phyloP scores from a whole-genome alignment of 345 rosid species.

The Turnera subulata region DNA sequence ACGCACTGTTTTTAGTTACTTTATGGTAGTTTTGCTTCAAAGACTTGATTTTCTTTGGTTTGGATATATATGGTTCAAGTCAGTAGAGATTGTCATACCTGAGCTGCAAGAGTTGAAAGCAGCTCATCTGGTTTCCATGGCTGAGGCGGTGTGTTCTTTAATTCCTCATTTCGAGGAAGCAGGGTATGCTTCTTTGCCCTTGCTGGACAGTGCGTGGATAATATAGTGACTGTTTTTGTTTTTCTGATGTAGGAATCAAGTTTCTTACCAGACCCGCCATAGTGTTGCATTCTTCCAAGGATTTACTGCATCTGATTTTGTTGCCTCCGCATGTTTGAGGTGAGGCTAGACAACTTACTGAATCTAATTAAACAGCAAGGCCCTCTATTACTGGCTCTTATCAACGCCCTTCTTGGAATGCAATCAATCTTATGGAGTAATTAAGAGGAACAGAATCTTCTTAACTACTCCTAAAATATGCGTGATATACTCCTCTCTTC shows the following conservation, averaged over 20 bases:
- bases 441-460: too few relatives aligned
- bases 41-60: not conserved
- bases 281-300: slow-evolving; percentile 64
- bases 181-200: slow-evolving; percentile 48
- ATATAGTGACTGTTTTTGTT: not conserved
- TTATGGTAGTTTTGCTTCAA: too few relatives aligned
- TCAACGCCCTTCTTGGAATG: too few relatives aligned
- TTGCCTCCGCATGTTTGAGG: slow-evolving; percentile 75
- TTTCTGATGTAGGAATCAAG: slow-evolving; percentile 46
- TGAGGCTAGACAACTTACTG: slow-evolving; percentile 19
- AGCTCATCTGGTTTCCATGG: slow-evolving; percentile 76
- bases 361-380: too few relatives aligned
- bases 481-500: too few relatives aligned
- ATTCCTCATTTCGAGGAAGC: slow-evolving; percentile 55
- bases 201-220: not conserved
- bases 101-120: slow-evolving; percentile 78
- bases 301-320: slow-evolving; percentile 71
- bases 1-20: too few relatives aligned
- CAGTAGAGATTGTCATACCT: slow-evolving; percentile 73
- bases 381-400: too few relatives aligned
- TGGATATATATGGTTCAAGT: slow-evolving; percentile 30
- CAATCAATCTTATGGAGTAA: too few relatives aligned
- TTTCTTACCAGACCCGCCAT: slow-evolving; percentile 60
- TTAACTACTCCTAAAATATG: too few relatives aligned
- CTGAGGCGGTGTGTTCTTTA: slow-evolving; percentile 34